A percentile compares a stretch with the other conserved stretches of the same genome.
These are phyloP conservation scores for Mortierella sp. DNA, from an alignment of 371 early-diverging fungal genomes.

Conservation along the genomic window DNA sequence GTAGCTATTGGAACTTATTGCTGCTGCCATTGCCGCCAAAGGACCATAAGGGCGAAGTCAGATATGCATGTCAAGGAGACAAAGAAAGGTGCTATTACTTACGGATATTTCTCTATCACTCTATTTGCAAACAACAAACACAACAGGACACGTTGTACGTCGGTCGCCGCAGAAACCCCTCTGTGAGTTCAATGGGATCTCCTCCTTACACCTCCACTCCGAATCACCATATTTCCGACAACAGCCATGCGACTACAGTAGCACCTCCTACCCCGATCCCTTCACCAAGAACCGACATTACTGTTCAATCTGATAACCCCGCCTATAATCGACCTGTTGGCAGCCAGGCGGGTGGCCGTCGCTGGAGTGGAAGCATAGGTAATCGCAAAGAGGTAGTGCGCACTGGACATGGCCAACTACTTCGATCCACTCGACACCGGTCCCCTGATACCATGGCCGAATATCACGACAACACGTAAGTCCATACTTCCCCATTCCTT, in stretches of 20 bases:
- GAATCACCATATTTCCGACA: neutral
- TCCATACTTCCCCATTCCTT: neutral
- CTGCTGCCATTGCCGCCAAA: neutral
- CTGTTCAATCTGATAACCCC: neutral
- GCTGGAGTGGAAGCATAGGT: conserved; percentile 1
- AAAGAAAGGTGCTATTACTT: neutral
- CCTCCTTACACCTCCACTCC: conserved; percentile 12
- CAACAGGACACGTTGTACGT: neutral
- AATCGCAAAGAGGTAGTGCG: neutral
- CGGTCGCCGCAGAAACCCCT: conserved; percentile 22
- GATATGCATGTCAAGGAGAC: neutral
- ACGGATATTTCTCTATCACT: neutral
- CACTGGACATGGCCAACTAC: neutral
- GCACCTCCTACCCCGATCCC: conserved; percentile 20
- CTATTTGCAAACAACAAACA: neutral
- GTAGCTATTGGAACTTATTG: neutral
- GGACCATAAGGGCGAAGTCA: neutral
- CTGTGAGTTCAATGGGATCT: conserved; percentile 20
- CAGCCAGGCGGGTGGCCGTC: neutral
- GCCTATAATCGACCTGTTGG: neutral
- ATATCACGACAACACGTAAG: neutral
- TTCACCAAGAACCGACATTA: neutral
- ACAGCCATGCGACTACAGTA: too few relatives aligned
- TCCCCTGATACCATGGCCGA: neutral
- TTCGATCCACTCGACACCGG: neutral